These are phyloP conservation scores for Paramecium biaurelia DNA, from an alignment of 73 alveolate genomes.

Conservation along the genomic window DNA sequence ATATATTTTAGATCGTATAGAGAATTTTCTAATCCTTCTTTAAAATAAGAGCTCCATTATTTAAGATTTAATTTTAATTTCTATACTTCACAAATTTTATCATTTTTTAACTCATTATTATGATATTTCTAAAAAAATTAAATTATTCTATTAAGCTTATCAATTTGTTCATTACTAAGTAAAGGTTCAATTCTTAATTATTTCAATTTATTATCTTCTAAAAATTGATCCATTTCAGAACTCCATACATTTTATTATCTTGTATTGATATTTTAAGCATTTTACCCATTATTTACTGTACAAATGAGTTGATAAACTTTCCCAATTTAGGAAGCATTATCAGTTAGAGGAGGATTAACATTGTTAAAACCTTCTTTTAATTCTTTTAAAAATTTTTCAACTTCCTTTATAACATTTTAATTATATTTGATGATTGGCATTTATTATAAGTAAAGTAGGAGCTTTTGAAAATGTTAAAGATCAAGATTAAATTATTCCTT, in stretches of 20 bases:
- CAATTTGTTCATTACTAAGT: neutral
- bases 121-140: neutral
- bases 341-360: neutral
- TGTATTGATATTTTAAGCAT: neutral
- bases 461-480: neutral
- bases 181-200: neutral
- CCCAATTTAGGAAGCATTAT: neutral
- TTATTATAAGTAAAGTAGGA: neutral
- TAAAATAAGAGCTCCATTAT: neutral
- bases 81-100: neutral
- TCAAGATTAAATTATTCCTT: neutral
- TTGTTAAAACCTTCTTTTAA: neutral
- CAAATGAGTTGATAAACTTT: neutral
- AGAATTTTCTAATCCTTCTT: neutral
- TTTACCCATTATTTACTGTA: neutral
- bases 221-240: neutral
- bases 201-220: neutral
- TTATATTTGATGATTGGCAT: neutral
- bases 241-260: neutral
- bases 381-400: neutral
- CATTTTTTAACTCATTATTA: neutral
- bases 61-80: neutral
- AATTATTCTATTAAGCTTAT: neutral
- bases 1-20: neutral
- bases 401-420: neutral